phyloP scores from a whole-genome alignment of 345 rosid genomes.

The Cardamine chenopodiifolia region DNA sequence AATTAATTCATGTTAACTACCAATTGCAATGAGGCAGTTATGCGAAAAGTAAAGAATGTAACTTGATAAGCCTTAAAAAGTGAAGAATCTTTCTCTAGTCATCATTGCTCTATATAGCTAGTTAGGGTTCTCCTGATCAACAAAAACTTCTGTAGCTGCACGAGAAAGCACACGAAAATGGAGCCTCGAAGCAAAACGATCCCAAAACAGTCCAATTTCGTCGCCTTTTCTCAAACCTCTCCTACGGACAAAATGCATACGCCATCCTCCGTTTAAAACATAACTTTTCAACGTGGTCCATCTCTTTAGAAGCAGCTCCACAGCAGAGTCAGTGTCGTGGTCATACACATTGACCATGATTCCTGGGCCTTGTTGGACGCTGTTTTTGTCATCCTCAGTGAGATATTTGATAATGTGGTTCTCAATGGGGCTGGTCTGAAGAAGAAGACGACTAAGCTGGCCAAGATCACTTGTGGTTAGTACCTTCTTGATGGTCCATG shows the following conservation, averaged over 20 bases:
- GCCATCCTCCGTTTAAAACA: slow-evolving; percentile 24
- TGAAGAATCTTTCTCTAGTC: no score
- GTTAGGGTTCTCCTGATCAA: neutral
- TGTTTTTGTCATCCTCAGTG: neutral
- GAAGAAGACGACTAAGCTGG: slow-evolving; percentile 17
- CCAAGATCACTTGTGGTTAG: slow-evolving; percentile 20
- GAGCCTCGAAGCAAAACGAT: slow-evolving; percentile 3
- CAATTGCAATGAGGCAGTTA: no score
- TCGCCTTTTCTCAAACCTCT: slow-evolving; percentile 23
- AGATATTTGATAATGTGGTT: slow-evolving; percentile 13
- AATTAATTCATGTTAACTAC: neutral
- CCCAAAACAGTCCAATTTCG: slow-evolving; percentile 34
- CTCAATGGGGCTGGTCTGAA: neutral
- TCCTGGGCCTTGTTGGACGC: neutral
- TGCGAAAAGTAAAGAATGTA: no score
- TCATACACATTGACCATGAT: slow-evolving; percentile 22
- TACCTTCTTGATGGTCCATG: slow-evolving; percentile 29
- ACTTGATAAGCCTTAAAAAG: no score
- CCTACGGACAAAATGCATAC: slow-evolving; percentile 3
- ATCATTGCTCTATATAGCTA: no score
- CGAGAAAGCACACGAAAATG: slow-evolving; percentile 34
- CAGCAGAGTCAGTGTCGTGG: slow-evolving; percentile 16
- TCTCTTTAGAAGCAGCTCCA: slow-evolving; percentile 21
- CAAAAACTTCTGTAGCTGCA: neutral
- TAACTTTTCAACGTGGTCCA: neutral